phyloP scores from a whole-genome alignment of 2,329 filamentous ascomycete genomes.

The Monosporascus cannonballus region DNA sequence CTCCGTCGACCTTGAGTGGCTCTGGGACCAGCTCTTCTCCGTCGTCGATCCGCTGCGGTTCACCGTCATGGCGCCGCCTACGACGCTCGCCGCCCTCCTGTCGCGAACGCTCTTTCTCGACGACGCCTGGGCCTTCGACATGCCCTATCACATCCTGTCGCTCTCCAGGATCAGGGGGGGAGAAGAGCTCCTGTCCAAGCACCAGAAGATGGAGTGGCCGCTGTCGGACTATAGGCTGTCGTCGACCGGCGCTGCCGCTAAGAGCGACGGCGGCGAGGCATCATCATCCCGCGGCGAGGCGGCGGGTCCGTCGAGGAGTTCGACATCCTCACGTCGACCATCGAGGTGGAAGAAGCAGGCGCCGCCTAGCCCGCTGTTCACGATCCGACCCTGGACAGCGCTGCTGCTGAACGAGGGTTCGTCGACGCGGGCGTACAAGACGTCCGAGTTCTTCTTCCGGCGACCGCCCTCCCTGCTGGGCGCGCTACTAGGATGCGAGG shows the following conservation, averaged over 20 bases:
- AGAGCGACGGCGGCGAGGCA: neutral
- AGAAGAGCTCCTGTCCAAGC: neutral
- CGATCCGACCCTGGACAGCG: conserved; percentile 57
- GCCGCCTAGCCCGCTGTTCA: conserved; percentile 41
- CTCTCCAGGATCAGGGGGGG: conserved; percentile 27
- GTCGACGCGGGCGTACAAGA: conserved; percentile 63
- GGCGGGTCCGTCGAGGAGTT: neutral
- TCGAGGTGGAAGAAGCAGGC: neutral
- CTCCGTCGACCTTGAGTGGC: conserved; percentile 30
- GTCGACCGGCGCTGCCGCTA: neutral
- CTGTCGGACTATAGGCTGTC: conserved; percentile 3
- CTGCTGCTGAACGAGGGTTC: conserved; percentile 70
- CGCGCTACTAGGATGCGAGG: conserved; percentile 38
- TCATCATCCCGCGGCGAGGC: neutral
- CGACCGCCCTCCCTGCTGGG: conserved; percentile 56
- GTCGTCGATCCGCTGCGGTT: conserved; percentile 47
- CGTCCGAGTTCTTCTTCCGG: conserved; percentile 65
- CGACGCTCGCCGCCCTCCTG: conserved; percentile 55
- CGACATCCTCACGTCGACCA: too few species aligned
- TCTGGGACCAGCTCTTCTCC: conserved; percentile 52
- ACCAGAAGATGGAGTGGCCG: neutral
- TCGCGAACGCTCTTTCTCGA: conserved; percentile 49
- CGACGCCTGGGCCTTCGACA: conserved; percentile 59
- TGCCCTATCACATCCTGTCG: conserved; percentile 55
- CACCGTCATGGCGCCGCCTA: conserved; percentile 55